Evolutionary conservation across 2,329 filamentous ascomycete genomes (phyloP).

Genomic region (Colletotrichum falcatum): DNA sequence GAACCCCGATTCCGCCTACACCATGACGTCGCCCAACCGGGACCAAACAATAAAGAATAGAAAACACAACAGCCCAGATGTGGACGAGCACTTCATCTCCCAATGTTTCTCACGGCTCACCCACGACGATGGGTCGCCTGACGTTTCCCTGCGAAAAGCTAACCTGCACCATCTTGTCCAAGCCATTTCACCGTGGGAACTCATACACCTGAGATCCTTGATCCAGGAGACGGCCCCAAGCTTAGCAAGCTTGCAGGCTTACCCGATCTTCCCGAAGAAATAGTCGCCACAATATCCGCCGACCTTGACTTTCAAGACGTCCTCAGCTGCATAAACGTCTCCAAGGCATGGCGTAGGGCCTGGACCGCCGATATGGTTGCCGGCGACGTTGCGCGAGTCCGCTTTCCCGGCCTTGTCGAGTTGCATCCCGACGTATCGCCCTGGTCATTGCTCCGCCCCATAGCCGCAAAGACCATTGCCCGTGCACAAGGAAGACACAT

Average conservation of each 20-base stretch:
- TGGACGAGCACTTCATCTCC: background rate
- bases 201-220: slow-evolving; percentile 19
- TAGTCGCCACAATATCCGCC: slow-evolving; percentile 16
- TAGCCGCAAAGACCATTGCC: background rate
- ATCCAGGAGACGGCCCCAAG: background rate
- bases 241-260: slow-evolving; percentile 6
- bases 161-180: slow-evolving; percentile 30
- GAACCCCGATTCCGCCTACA: too few species aligned
- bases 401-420: slow-evolving; percentile 19
- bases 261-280: slow-evolving; percentile 24
- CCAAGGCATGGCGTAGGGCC: slow-evolving; percentile 21
- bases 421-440: background rate
- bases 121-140: background rate
- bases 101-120: slow-evolving; percentile 4
- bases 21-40: background rate
- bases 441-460: background rate
- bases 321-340: slow-evolving; percentile 25
- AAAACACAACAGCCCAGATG: background rate
- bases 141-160: background rate
- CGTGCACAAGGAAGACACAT: slow-evolving; percentile 5
- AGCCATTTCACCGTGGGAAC: slow-evolving; percentile 29
- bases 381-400: background rate
- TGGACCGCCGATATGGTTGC: slow-evolving; percentile 13
- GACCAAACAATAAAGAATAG: background rate
- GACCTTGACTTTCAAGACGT: slow-evolving; percentile 12